Evolutionary conservation across 2,329 filamentous ascomycete genomes (phyloP), one percentile per base, ranked within the genome.

Genomic region (Tolypocladium endophyticum): DNA sequence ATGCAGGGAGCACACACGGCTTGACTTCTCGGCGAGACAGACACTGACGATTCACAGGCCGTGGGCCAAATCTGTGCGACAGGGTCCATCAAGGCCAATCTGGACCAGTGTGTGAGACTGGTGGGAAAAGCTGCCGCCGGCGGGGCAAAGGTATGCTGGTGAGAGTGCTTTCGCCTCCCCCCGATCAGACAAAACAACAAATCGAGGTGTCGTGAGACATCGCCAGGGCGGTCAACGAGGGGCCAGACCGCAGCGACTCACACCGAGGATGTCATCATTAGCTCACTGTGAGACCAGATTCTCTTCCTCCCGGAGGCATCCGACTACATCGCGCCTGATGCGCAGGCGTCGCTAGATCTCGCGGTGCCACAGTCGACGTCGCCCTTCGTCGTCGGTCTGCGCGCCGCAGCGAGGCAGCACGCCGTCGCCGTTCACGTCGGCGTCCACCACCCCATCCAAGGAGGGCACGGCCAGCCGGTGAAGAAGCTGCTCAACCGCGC

Each of bases 261-360:
- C 45, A 20, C 45, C 45, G 45, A 28, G 45, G 12, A 30, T 5
- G 18, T 53, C 18, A 7, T 18, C 30, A 16, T 55, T 36, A 25
- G 38, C 60, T 61, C 23, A 59, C 47, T 14, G 52, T 25, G 25
- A n/a, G 18, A 11, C 30, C 63, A 89, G 83, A 85, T 89, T 23
- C 82, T 97, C 56, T 97, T 97, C 76, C 87, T 97, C 58, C 93
- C 93, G 16, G 93, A 97, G 80, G 93, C 93, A 30, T 85, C 85
- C 60, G 92, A 96, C 76, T 97, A 96, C 77, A 92, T 97, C 67
- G 88, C 85, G 25, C 78, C 81, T 1, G 86, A 85, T 0, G 79
- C 87, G 2, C 72, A 82, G 14, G 86, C 92, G 67, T 88, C 87
- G 0, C 74, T 92, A 11, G 79, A 83, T 5, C 85, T 97, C 12